A percentile compares a stretch with the other conserved stretches of the same genome.
Conservation (phyloP, 257 asterid species). For the Solanum lycopersicoides region DNA sequence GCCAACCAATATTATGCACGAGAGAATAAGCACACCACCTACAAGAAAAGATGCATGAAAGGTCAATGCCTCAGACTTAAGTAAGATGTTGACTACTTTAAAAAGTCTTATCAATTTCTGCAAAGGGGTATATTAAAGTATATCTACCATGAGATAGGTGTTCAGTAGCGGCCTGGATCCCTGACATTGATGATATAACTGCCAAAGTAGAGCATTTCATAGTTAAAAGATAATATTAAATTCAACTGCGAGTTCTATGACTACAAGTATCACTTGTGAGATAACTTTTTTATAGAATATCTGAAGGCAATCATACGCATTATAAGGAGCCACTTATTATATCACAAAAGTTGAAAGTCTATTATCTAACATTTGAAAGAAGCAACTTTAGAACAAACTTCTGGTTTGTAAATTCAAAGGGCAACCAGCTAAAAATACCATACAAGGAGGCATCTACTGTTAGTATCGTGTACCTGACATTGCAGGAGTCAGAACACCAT, state of each 20-base stretch:
- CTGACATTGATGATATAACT: conserved; percentile 41
- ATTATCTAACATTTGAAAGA: background rate
- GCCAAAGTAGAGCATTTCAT: conserved; percentile 8
- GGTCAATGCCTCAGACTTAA: background rate
- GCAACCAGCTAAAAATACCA: background rate
- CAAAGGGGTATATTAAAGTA: background rate
- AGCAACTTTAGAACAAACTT: background rate
- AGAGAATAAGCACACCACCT: conserved; percentile 59
- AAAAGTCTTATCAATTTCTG: background rate
- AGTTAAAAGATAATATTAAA: background rate
- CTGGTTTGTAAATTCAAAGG: background rate
- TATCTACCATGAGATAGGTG: conserved; percentile 21
- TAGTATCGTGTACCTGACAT: conserved; percentile 39
- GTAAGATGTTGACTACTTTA: background rate
- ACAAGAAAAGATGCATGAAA: conserved; percentile 1
- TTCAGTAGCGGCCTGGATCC: conserved; percentile 21
- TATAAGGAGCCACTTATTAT: background rate
- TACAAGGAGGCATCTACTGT: background rate
- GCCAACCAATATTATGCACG: conserved; percentile 76
- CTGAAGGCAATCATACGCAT: background rate
- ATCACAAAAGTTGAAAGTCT: background rate
- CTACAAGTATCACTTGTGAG: background rate
- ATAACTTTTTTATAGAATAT: background rate
- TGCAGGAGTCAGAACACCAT: conserved; percentile 57
- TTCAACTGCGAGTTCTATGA: background rate